These are phyloP conservation scores for Luffa aegyptiaca DNA, from an alignment of 306 rosid genomes.

Conservation along the genomic window DNA sequence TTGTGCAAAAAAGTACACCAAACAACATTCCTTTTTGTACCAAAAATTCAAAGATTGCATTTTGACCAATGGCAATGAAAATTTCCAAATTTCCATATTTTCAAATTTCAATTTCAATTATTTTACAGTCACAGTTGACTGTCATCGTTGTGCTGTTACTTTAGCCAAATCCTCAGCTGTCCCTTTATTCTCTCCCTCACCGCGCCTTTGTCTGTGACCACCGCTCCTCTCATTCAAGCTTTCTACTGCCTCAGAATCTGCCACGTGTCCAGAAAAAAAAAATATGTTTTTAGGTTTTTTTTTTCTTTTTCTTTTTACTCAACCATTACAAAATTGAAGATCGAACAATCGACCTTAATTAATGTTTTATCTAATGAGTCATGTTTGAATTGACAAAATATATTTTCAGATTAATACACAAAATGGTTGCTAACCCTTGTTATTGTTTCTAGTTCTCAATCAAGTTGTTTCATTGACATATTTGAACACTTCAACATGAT, in stretches of 20 bases:
- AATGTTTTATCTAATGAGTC: no score
- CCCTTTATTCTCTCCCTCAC: no score
- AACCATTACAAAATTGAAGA: no score
- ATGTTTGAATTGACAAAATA: no score
- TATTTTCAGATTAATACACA: no score
- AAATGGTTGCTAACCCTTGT: no score
- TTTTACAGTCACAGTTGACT: neutral
- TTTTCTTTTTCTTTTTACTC: no score
- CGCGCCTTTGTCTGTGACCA: no score
- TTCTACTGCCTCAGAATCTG: neutral
- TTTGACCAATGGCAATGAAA: neutral
- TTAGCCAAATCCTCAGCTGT: neutral
- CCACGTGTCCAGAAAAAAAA: neutral
- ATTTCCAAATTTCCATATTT: neutral
- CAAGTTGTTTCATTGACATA: no score
- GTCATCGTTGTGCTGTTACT: neutral
- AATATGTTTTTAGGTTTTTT: no score
- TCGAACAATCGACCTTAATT: neutral
- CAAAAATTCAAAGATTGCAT: neutral
- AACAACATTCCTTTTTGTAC: neutral
- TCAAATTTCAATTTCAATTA: neutral
- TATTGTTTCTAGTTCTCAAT: no score
- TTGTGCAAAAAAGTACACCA: neutral
- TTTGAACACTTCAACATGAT: no score
- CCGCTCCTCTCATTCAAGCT: neutral